These are phyloP conservation scores for Excoecaria cochinchinensis DNA, from an alignment of 345 rosid genomes.

Conservation along the genomic window DNA sequence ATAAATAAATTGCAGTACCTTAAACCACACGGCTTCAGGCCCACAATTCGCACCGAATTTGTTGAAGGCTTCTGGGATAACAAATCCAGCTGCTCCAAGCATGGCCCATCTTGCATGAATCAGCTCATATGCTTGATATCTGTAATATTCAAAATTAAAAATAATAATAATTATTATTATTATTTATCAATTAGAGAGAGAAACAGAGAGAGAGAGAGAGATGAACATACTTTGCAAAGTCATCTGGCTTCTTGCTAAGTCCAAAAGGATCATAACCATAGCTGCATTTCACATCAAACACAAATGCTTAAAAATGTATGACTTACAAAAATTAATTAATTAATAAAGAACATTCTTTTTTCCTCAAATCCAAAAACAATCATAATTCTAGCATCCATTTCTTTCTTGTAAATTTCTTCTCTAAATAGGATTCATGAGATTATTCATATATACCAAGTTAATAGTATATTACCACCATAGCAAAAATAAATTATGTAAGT, in stretches of 20 bases:
- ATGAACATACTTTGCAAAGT: slow-evolving; percentile 73
- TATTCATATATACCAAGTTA: too few species aligned
- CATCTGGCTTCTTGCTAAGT: slow-evolving; percentile 86
- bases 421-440: too few species aligned
- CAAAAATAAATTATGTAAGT: too few species aligned
- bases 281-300: slow-evolving; percentile 35
- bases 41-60: slow-evolving; percentile 97
- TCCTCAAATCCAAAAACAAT: too few species aligned
- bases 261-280: slow-evolving; percentile 98
- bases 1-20: slow-evolving; percentile 38
- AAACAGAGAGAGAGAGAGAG: background rate
- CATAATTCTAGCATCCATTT: too few species aligned
- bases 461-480: too few species aligned
- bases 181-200: too few species aligned
- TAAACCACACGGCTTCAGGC: slow-evolving; percentile 98
- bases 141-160: slow-evolving; percentile 16
- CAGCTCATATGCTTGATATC: slow-evolving; percentile 91
- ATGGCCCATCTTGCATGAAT: slow-evolving; percentile 97
- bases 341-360: too few species aligned
- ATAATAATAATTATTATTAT: too few species aligned
- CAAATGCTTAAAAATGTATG: background rate
- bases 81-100: slow-evolving; percentile 96
- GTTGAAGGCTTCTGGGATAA: slow-evolving; percentile 95
- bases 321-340: too few species aligned
- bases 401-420: too few species aligned